Base-by-base conservation (phyloP, 208 protist genomes). In the Crithidia expoeki region DNA sequence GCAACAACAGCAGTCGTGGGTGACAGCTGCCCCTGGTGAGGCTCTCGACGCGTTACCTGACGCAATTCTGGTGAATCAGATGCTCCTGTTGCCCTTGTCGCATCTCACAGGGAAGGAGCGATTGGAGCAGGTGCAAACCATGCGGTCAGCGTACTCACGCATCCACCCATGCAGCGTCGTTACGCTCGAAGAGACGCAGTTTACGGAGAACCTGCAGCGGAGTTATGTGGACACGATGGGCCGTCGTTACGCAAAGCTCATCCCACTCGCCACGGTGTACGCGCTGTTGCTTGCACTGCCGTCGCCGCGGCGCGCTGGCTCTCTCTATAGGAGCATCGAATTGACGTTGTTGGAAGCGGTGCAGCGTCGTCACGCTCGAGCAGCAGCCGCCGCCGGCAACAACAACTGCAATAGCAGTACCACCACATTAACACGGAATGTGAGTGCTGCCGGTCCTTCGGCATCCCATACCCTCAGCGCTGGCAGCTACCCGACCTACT, bases 111-210 rank as follows among this genome's bases (percentile, higher is more conserved):
- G 67, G 61, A 32, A 57, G 34, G 64, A 65, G 44, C 77, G 46
- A n/a, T 69, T 55, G 40, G 42, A 68, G 17, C 68, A 47, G 33
- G 33, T 19, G 17, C 65, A 78, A 52, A 42, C 46, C 12, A 51
- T 79, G 64, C 55, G 66, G 57, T 86, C 81, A 10, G 56, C 74
- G 28, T 79, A 84, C 77, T 76, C 77, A 23, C 76, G 70, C 21
- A 75, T 85, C 23, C 82, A 87, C 61, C 84, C 89, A 14, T 85
- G 83, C 74, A 84, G 86, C 72, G 71, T 89, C 72, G 44, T 94
- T n/a, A 78, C 63, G 40, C 34, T 89, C 23, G 70, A 80, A 55
- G 78, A 81, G 36, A 49, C 47, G 36, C 34, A 79, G 46, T 85
- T 86, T 68, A 70, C 72, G 19, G 74, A 79, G 55, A 56, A 74